Base-by-base conservation (phyloP, 164 flowering plant genomes). In the Tinospora cordifolia region DNA sequence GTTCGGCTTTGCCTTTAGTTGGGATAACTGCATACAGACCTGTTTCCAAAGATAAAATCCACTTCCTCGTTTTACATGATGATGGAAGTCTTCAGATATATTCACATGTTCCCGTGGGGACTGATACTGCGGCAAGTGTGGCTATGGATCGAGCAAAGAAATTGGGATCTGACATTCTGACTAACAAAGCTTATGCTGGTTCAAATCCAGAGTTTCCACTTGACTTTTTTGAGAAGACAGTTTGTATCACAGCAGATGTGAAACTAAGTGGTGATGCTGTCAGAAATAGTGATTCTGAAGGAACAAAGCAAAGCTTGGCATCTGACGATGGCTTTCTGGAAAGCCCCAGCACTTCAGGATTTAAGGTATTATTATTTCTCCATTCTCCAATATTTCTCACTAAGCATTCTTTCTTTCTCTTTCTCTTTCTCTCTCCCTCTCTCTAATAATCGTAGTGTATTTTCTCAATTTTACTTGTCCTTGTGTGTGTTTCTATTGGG, bases 81-180 rank as follows among this genome's bases (percentile, higher is more conserved):
- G 99, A 95, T 85, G 99, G 99, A 38, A 95, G 99, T 81, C 98
- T 95, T 72, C 99, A 92, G 78, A 90, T 95, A 66, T 91, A 87
- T 77, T 82, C 91, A 7, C 88, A 86, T 78, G 75, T 81, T 69
- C 87, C 89, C 44, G 68, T 77, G 59, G 99, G 92, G 41, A 81
- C 65, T 49, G 96, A 92, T 79, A 57, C 77, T 73, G 82, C 78
- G 41, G 75, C 81, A 36, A 85, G 68, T 81, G 78, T 70, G 14
- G 71, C 85, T 51, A 80, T 88, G 15, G 98, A 88, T 71, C 92
- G 85, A 79, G 87, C 91, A n/a, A 95, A 91, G 76, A 92, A 87
- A 73, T 68, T 95, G 76, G 91, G 98, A 72, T 79, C 94, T 76
- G 87, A 81, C 65, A 95, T 95, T 63, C 92, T 95, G 65, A 88